A percentile compares a stretch with the other conserved stretches of the same genome.
Evolutionary conservation across 345 rosid genomes (phyloP).

Genomic region (Brassica rapa): DNA sequence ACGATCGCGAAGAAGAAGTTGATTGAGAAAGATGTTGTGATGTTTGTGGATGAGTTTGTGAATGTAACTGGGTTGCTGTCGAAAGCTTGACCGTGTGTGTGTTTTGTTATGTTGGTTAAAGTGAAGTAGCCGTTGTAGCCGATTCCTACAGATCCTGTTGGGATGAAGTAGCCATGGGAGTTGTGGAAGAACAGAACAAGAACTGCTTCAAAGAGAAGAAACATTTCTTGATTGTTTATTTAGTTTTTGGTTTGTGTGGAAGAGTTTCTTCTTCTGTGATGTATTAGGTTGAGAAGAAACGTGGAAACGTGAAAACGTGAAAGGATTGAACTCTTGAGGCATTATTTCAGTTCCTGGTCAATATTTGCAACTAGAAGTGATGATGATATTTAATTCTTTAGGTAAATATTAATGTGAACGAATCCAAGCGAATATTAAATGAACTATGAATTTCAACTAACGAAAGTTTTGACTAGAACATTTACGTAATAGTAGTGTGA

Average conservation of each 20-base stretch:
- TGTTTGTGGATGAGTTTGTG: constrained; percentile 47
- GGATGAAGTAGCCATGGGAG: constrained; percentile 17
- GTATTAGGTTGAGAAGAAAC: constrained; percentile 11
- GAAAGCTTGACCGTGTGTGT: constrained; percentile 51
- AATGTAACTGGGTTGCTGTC: constrained; percentile 37
- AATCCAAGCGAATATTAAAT: not conserved
- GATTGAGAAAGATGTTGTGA: constrained; percentile 52
- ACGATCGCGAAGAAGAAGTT: constrained; percentile 62
- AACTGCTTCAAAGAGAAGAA: constrained; percentile 6
- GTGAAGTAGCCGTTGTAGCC: constrained; percentile 45
- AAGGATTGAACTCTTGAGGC: constrained; percentile 7
- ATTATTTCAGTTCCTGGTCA: not conserved
- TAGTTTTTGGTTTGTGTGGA: not conserved
- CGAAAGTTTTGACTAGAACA: not conserved
- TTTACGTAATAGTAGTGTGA: too few species aligned
- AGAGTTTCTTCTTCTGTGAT: not conserved
- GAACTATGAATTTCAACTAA: not conserved
- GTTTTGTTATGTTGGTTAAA: constrained; percentile 47
- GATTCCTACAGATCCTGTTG: constrained; percentile 28
- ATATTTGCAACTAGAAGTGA: not conserved
- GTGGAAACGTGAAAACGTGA: constrained; percentile 2
- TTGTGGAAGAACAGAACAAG: constrained; percentile 28
- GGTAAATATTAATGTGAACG: constrained; percentile 1
- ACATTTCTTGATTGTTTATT: constrained; percentile 21
- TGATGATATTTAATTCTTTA: not conserved